A percentile compares a stretch with the other conserved stretches of the same genome.
Evolutionary conservation across 1,284 basidiomycete genomes (phyloP).

Genomic region (Leccinum solheimii): DNA sequence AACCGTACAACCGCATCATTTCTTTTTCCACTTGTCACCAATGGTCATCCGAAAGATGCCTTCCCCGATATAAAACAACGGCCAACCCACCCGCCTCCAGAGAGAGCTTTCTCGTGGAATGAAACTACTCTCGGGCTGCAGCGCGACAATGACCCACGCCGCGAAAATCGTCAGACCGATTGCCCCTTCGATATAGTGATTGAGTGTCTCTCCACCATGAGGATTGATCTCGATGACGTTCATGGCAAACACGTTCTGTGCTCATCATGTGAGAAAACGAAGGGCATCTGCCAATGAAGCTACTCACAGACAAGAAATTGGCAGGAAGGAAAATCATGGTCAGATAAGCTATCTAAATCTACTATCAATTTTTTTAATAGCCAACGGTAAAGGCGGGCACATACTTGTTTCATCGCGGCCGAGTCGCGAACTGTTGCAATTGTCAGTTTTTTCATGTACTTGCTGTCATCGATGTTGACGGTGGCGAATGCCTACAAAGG

Average conservation of each 20-base stretch:
- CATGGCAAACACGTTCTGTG: slow-evolving; percentile 47
- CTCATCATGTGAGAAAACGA: slow-evolving; percentile 3
- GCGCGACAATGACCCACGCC: slow-evolving; percentile 41
- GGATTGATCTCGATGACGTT: slow-evolving; percentile 44
- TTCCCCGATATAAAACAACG: slow-evolving; percentile 13
- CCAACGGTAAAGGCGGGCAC: slow-evolving; percentile 13
- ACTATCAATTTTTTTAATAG: neutral
- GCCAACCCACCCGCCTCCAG: slow-evolving; percentile 28
- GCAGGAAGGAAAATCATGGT: slow-evolving; percentile 60
- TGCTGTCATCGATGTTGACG: slow-evolving; percentile 52
- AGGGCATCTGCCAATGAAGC: neutral
- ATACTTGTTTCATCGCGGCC: slow-evolving; percentile 52
- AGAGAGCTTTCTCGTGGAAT: slow-evolving; percentile 18
- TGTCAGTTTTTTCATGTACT: slow-evolving; percentile 47
- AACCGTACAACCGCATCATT: slow-evolving; percentile 5
- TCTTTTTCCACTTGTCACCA: slow-evolving; percentile 8
- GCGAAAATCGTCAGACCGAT: slow-evolving; percentile 47
- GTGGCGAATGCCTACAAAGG: slow-evolving; percentile 46
- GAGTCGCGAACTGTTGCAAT: slow-evolving; percentile 49
- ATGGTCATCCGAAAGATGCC: neutral
- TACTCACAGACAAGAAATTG: slow-evolving; percentile 50
- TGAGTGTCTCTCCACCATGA: slow-evolving; percentile 34
- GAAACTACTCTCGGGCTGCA: slow-evolving; percentile 30
- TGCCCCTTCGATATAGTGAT: slow-evolving; percentile 42
- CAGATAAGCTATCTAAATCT: slow-evolving; percentile 44